Base-by-base conservation (phyloP, 768 basidiomycete species). In the Tephrocybe sp. region DNA sequence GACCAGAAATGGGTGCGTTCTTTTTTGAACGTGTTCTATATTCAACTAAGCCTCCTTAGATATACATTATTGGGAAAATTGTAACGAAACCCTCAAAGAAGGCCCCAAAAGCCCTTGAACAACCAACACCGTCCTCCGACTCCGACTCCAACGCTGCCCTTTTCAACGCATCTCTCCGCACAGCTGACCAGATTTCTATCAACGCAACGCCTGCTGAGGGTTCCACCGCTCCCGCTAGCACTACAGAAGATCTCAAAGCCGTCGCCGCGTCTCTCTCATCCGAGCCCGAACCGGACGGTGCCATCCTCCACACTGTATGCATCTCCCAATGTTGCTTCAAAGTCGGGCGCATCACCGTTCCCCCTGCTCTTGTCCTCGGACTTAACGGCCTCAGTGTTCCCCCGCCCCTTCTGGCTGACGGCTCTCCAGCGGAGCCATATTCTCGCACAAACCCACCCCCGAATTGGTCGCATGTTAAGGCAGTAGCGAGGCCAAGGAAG, bases 291-390 rank as follows among this genome's bases (percentile, higher is more conserved):
- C 67, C 71, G 0, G 85, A 86, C 55, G 85, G 83, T 37, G 77
- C 78, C 1, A 69, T 69, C 26, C 64, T 87, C 5, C 80, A 90
- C 64, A 86, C 86, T 53, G 62, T 90, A 53, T 73, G 78, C 43
- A 68, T 91, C 50, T 82, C 83, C 23, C 81, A 80, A 47, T 50
- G 80, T 20, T 88, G 85, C 61, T 88, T 83, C 76, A 91, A 90
- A 64, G 61, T 76, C 20, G 84, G 82, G 0, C 78, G 88, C 1
- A 84, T 90, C 54, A 90, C 86, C 17, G 75, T 89, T 48, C 88
- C 88, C 1, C 89, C 89, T 11, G 73, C 74, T 3, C 51, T 91
- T 54, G 77, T 78, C 10, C 65, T 89, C 28, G 85, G 81, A 1
- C 57, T 70, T 1, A 82, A 85, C 52, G 89, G 89, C 0, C 81